Percentiles rank a stretch among this genome's conserved stretches.
Conservation (phyloP, 179 eudicot genomes). For the Actinidia chinensis region DNA sequence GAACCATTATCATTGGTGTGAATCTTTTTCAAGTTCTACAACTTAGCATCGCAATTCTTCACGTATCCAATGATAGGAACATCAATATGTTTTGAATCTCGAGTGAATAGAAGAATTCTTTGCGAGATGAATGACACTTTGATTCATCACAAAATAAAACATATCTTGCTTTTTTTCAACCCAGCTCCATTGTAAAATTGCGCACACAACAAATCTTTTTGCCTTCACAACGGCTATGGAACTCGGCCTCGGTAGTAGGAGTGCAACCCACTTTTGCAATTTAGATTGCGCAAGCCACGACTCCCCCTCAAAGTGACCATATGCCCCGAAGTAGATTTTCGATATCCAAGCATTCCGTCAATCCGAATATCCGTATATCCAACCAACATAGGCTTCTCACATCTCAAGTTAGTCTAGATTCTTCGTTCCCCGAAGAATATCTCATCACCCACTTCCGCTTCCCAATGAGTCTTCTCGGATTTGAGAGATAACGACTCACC, state of each 20-base stretch:
- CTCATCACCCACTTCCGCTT: background rate
- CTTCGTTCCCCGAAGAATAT: background rate
- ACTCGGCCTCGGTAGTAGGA: background rate
- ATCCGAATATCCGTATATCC: background rate
- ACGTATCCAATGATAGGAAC: too few relatives aligned
- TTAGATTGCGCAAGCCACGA: background rate
- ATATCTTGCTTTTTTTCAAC: background rate
- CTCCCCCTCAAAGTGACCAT: background rate
- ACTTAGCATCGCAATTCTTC: background rate
- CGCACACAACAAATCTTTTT: background rate
- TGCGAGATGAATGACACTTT: background rate
- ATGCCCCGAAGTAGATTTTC: background rate
- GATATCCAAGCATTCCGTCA: background rate
- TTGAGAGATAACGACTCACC: background rate
- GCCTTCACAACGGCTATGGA: background rate
- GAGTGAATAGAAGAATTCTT: background rate
- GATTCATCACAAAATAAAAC: background rate
- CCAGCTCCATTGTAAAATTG: background rate
- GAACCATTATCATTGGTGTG: background rate
- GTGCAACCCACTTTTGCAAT: background rate
- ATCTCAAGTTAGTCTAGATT: background rate
- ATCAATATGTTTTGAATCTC: background rate
- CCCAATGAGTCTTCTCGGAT: background rate
- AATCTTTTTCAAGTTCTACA: background rate
- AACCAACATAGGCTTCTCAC: background rate